Base-by-base conservation (phyloP, 306 rosid genomes). In the Hippophae tibetana region DNA sequence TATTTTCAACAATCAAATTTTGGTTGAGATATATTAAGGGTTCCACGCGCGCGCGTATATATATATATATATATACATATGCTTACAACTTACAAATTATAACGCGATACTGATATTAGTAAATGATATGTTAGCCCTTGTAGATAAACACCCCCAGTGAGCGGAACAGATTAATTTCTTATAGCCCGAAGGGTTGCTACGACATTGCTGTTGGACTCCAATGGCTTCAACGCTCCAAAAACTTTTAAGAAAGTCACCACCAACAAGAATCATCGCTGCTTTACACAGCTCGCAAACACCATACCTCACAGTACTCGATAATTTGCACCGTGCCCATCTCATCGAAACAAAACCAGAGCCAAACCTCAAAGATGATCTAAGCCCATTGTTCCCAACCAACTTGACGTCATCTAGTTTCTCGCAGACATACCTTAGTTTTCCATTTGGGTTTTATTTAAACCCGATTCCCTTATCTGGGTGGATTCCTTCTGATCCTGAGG, bases 181-280 rank as follows among this genome's bases (percentile, higher is more conserved):
- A 27, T 27, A 27, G 38, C 18, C 38, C 38, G 38, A 27, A 27
- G 38, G 4, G 38, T 27, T 3, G 38, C 4, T 27, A 27, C 38
- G 38, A 31, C 38, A 31, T 31, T 4, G 38, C 38, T 31, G 38
- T 31, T 11, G 27, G 71, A 62, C 53, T 49, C 50, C 72, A 69
- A 87, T 82, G 89, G 90, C 89, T 72, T 79, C 89, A 46, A 58
- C 77, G 60, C 69, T 87, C 71, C 92, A 70, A 27, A 87, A 65
- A 53, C 72, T 87, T n/a, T 58, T 82, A 10, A 64, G 75, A 60
- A 87, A 68, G 66, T 59, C 78, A 42, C 67, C 56, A 7, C 43
- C 79, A 14, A 41, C 79, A 2, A 69, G 70, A 74, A 9, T 76
- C 46, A 27, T 80, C 54, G 52, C 78, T 14, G 58, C 80, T 47